Conservation (phyloP, 805 yeast genomes). For the Ogataea wickerhamii region DNA sequence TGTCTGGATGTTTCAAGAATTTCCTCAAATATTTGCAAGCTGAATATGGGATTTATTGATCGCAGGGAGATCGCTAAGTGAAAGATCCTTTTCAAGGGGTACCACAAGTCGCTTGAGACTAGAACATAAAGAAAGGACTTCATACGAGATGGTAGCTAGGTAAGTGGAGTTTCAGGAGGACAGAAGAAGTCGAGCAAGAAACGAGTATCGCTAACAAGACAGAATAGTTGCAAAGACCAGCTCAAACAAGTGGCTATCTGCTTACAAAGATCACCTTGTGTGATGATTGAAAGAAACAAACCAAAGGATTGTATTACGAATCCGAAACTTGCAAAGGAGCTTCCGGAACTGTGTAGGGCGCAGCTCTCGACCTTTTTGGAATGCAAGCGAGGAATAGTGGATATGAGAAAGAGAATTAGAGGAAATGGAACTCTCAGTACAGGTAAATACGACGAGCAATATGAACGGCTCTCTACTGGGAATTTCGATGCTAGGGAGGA, state of each 20-base stretch:
- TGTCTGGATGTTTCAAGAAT: no score
- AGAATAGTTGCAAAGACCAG: conserved; percentile 82
- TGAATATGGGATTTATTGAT: no score
- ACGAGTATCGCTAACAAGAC: neutral
- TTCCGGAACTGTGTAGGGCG: conserved; percentile 86
- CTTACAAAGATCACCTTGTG: conserved; percentile 95
- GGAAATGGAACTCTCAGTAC: conserved; percentile 94
- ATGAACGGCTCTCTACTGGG: conserved; percentile 74
- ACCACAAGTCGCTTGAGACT: no score
- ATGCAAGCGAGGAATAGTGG: conserved; percentile 87
- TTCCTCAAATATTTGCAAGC: no score
- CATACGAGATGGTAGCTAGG: conserved; percentile 49
- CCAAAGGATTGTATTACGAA: conserved; percentile 85
- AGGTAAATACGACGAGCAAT: conserved; percentile 88
- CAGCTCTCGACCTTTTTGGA: conserved; percentile 83
- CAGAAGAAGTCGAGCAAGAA: neutral
- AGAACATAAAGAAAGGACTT: no score
- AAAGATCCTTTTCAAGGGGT: no score
- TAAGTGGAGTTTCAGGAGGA: neutral
- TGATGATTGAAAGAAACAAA: conserved; percentile 79
- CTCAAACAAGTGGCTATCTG: conserved; percentile 94
- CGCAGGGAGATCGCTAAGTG: no score
- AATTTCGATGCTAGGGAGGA: conserved; percentile 81
- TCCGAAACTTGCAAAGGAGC: conserved; percentile 67
- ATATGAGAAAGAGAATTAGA: conserved; percentile 84